Evolutionary conservation across 306 rosid species (phyloP), one percentile per base, ranked within the genome.

Genomic region (Dalbergia cultrata): DNA sequence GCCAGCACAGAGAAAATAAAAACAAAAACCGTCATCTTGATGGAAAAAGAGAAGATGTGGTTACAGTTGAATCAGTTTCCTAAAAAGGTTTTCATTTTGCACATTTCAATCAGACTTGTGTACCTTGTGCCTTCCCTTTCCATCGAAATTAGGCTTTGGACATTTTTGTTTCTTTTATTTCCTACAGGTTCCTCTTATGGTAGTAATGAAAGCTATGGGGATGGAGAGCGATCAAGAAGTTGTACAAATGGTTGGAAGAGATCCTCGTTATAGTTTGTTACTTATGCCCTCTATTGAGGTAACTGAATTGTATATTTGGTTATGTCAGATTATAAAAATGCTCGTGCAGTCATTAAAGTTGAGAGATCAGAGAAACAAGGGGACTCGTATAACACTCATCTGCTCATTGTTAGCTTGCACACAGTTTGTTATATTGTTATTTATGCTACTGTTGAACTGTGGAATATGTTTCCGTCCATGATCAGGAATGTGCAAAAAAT

Each of bases 141-240:
- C 57, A 54, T 52, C 59, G 63, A 54, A 71, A 41, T 31, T 76
- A 37, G 13, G 50, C 53, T 60, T 49, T 18, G 74, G 65, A 58
- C 7, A 76, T 70, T 35, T 60, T 45, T 62, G 49, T 21, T 65
- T 72, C 37, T 50, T 59, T 8, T 47, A 39, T 70, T 62, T 78
- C 70, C 68, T 76, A 26, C 76, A 94, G 98, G 90, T 90, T 80
- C 95, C 97, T 67, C 89, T 90, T 54, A 89, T 90, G 92, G 85
- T 82, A 21, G 97, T 92, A 80, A 86, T 95, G 92, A 92, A 92
- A 85, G 98, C 93, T 77, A 92, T 92, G 98, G 98, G 97, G 80
- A 92, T 95, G 97, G 89, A 89, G 81, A 84, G 90, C 74, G 92
- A 90, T 83, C 98, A 95, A 87, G 97, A 95, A 88, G 90, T 95